These are phyloP conservation scores for Styphnolobium japonicum DNA, from an alignment of 306 rosid genomes.

Conservation along the genomic window DNA sequence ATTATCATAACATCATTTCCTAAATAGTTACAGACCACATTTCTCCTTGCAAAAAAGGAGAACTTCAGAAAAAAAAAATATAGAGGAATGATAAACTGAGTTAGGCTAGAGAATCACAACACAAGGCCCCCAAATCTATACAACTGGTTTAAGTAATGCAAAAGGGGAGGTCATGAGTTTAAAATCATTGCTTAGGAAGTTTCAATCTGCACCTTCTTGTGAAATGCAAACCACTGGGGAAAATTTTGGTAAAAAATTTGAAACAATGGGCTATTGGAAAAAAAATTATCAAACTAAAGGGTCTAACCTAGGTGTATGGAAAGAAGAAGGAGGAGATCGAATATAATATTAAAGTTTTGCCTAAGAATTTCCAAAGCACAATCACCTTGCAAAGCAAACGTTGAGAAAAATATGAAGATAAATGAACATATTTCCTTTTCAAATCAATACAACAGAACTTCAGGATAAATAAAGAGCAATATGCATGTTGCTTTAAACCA, in stretches of 20 bases:
- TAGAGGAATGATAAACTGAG: neutral
- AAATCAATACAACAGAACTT: neutral
- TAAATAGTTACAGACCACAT: slow-evolving; percentile 1
- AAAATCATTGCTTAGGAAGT: neutral
- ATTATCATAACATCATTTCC: slow-evolving; percentile 5
- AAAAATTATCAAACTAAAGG: neutral
- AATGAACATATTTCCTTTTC: neutral
- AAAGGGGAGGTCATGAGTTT: neutral
- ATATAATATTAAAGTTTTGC: neutral
- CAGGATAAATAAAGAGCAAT: neutral
- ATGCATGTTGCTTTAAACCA: neutral
- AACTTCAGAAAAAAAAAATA: neutral
- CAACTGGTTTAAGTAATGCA: neutral
- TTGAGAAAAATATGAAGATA: neutral
- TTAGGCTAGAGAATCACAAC: slow-evolving; percentile 2
- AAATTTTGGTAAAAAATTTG: neutral
- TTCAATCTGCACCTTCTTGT: neutral
- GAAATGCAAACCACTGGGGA: neutral
- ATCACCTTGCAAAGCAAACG: neutral
- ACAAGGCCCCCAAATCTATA: neutral
- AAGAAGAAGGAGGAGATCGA: slow-evolving; percentile 9
- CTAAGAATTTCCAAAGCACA: neutral
- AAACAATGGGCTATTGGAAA: neutral
- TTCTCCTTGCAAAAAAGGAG: slow-evolving; percentile 7
- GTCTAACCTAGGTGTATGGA: slow-evolving; percentile 6